Conservation (phyloP, 352 stramenopile species). For the Globisporangium yorkense region DNA sequence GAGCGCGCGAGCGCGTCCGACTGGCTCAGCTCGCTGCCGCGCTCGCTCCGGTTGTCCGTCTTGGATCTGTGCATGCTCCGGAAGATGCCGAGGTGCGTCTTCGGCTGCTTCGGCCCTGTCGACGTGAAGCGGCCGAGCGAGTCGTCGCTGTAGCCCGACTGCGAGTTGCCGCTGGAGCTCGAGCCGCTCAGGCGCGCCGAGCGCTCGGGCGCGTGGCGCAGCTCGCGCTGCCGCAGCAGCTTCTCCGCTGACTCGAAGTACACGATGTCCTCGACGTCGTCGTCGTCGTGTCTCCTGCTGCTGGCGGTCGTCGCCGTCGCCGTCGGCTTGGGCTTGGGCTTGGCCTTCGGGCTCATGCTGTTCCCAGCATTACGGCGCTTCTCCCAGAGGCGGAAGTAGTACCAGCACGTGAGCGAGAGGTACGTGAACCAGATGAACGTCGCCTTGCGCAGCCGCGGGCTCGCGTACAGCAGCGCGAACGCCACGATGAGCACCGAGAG, state of each 20-base stretch:
- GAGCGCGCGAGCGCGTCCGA: slow-evolving; percentile 26
- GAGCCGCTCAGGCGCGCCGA: slow-evolving; percentile 43
- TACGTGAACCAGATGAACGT: slow-evolving; percentile 72
- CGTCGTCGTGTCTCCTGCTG: not conserved
- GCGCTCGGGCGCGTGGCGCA: slow-evolving; percentile 34
- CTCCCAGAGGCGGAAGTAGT: slow-evolving; percentile 76
- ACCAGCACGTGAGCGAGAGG: slow-evolving; percentile 76
- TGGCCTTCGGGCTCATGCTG: slow-evolving; percentile 9
- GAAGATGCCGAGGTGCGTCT: slow-evolving; percentile 32
- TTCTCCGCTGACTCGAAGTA: slow-evolving; percentile 41
- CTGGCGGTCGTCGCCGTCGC: slow-evolving; percentile 1
- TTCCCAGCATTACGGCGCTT: slow-evolving; percentile 32
- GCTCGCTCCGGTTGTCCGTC: slow-evolving; percentile 16
- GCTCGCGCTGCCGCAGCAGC: slow-evolving; percentile 24
- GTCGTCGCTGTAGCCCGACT: slow-evolving; percentile 33
- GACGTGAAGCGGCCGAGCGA: slow-evolving; percentile 6
- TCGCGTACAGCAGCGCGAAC: slow-evolving; percentile 35
- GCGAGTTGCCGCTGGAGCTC: slow-evolving; percentile 45
- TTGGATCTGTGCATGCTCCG: slow-evolving; percentile 29
- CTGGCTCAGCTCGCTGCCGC: slow-evolving; percentile 23
- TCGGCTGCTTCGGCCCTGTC: slow-evolving; percentile 13
- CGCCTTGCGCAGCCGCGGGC: slow-evolving; percentile 46
- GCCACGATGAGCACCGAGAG: slow-evolving; percentile 31
- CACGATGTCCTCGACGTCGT: slow-evolving; percentile 30
- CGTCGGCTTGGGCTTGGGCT: slow-evolving; percentile 17